Evolutionary conservation across 768 basidiomycete genomes (phyloP), one percentile per base, ranked within the genome.

Genomic region (Suillus occidentalis): DNA sequence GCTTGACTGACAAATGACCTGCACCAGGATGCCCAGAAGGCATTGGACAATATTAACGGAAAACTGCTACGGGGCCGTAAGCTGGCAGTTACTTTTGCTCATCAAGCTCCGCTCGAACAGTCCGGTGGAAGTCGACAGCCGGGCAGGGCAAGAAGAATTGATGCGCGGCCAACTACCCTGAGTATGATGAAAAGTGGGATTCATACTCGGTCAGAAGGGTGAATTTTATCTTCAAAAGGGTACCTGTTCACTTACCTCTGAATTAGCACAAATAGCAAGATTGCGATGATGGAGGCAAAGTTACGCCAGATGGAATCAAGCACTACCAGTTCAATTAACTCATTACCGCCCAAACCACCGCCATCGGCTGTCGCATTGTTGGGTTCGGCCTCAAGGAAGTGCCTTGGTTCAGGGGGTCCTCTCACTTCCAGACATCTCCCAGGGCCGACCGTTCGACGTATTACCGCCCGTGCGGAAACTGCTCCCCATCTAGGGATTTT

Each of bases 241-340:
- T 39, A 31, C 66, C 68, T 58, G 63, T 55, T 37, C 18, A 31
- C 67, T 72, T 22, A 71, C 50, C 39, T 28, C 31, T 63, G 43
- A 59, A 70, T 70, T 55, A 96, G 92, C 59, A 95, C 93, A 2
- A 80, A 84, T 52, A 89, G 88, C 70, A 97, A 98, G 78, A 99
- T 99, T 69, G 95, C 95, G 9, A 86, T 90, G 71, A 91, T 98
- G 84, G 97, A 99, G 77, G 97, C 97, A 3, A 99, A 99, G 76
- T 81, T 99, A 28, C 85, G 88, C 20, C 87, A 93, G 67, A 87
- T 97, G 85, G 87, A 88, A 70, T 73, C 65, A 63, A 73, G 71
- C 16, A 70, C 69, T 1, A n/a, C 40, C 25, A 42, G 12, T 59
- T 31, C 67, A 2, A 72, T 71, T 34, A 45, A 58, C 0, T 65